A percentile compares a stretch with the other conserved stretches of the same genome.
Evolutionary conservation across 2,329 filamentous ascomycete genomes (phyloP).

Genomic region (Epichloe hybrida): DNA sequence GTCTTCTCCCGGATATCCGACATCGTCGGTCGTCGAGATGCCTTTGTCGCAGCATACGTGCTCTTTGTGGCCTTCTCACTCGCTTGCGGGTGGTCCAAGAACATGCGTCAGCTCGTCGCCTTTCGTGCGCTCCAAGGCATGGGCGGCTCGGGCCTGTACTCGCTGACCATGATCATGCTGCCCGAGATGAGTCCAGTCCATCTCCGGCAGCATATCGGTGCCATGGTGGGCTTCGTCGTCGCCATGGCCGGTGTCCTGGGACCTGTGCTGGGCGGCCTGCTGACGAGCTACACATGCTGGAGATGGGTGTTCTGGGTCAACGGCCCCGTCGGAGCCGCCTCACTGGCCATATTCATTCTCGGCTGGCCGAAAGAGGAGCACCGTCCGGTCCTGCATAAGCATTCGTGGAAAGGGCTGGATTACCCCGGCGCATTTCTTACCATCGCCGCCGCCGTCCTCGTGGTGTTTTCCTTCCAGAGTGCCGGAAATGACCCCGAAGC

Average conservation of each 20-base stretch:
- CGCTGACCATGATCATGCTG: slow-evolving; percentile 41
- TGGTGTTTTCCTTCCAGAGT: slow-evolving; percentile 46
- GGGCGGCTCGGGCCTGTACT: slow-evolving; percentile 38
- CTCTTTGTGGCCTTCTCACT: slow-evolving; percentile 44
- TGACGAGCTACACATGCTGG: slow-evolving; percentile 37
- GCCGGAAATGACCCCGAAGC: slow-evolving; percentile 17
- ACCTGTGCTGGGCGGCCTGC: slow-evolving; percentile 35
- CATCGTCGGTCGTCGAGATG: slow-evolving; percentile 37
- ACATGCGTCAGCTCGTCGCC: slow-evolving; percentile 30
- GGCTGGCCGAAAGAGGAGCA: slow-evolving; percentile 35
- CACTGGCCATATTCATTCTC: slow-evolving; percentile 32
- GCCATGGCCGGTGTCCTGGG: slow-evolving; percentile 36
- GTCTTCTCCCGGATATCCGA: slow-evolving; percentile 42
- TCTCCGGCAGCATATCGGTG: slow-evolving; percentile 29
- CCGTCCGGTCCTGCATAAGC: slow-evolving; percentile 23
- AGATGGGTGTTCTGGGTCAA: slow-evolving; percentile 48
- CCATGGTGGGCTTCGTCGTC: slow-evolving; percentile 34
- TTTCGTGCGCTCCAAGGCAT: slow-evolving; percentile 37
- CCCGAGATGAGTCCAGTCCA: slow-evolving; percentile 33
- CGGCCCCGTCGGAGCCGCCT: slow-evolving; percentile 34
- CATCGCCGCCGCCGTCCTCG: slow-evolving; percentile 37
- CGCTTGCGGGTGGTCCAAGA: slow-evolving; percentile 30
- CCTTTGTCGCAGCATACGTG: slow-evolving; percentile 35
- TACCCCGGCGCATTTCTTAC: slow-evolving; percentile 39
- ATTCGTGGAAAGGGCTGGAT: slow-evolving; percentile 38